Conservation (phyloP, 192 early-diverging fungal genomes). For the Allomyces macrogynus region DNA sequence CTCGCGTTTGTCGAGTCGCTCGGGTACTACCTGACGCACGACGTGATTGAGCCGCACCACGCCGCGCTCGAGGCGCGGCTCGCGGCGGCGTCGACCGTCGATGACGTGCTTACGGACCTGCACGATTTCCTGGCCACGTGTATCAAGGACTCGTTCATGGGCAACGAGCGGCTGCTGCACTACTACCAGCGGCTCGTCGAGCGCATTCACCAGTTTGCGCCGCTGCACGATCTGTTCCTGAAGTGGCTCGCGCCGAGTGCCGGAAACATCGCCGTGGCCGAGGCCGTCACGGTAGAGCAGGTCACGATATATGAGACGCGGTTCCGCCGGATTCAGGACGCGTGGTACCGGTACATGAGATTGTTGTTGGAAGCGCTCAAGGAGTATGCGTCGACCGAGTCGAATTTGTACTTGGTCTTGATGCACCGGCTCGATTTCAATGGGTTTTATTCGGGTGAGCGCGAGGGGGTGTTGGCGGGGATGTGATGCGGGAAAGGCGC, state of each 20-base stretch:
- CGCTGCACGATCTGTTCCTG: slow-evolving; percentile 1
- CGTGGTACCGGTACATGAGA: slow-evolving; percentile 43
- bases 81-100: slow-evolving; percentile 51
- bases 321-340: slow-evolving; percentile 15
- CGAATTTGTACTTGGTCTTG: slow-evolving; percentile 36
- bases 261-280: neutral
- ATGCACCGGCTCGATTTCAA: slow-evolving; percentile 56
- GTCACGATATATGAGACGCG: slow-evolving; percentile 21
- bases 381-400: slow-evolving; percentile 49
- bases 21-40: slow-evolving; percentile 68
- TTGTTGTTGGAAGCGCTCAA: slow-evolving; percentile 56
- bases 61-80: slow-evolving; percentile 38
- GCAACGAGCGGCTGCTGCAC: slow-evolving; percentile 52
- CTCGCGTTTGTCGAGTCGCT: slow-evolving; percentile 81
- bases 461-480: slow-evolving; percentile 1
- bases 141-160: slow-evolving; percentile 78
- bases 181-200: neutral
- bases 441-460: slow-evolving; percentile 37
- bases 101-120: slow-evolving; percentile 63
- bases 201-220: neutral
- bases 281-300: neutral
- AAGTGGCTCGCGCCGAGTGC: slow-evolving; percentile 7
- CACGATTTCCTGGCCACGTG: slow-evolving; percentile 67
- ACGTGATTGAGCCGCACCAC: slow-evolving; percentile 89
- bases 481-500: too few relatives aligned